Evolutionary conservation across 768 basidiomycete species (phyloP), one percentile per base, ranked within the genome.

Genomic region (Collybia mongolica): DNA sequence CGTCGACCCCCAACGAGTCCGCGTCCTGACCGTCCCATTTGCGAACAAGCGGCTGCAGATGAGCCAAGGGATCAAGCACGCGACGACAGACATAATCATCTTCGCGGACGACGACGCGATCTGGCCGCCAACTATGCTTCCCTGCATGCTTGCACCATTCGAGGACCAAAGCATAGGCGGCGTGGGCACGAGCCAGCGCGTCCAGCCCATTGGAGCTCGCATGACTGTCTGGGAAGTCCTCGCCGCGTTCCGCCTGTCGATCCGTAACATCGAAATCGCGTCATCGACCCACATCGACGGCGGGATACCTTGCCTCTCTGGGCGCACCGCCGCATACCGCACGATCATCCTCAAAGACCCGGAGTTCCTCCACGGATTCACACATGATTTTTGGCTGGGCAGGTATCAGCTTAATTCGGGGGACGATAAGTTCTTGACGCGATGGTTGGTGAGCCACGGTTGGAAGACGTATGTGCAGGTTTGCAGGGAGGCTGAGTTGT

Each of bases 221-320:
- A 88, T 94, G 88, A 94, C 93, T 0, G 87, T 95, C 5, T 96
- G 93, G 93, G 94, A 96, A 66, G 90, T 94, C 37, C 82, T 97
- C 39, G 93, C 93, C 18, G 93, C 94, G 2, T 93, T 95, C 71
- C 85, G 93, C 38, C 79, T 96, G 41, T 86, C 90, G 18, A 95
- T 96, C 64, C 85, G 94, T n/a, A 97, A 96, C 68, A 92, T 96
- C 66, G 93, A 96, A 67, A 95, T 95, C 53, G 71, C 90, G 6
- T 80, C 85, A 11, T 88, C 90, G 15, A 93, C 91, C 0, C 93
- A 95, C 69, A 93, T 95, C 55, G 94, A 96, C 61, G 93, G 93
- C 43, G 93, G 93, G 12, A 73, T 95, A 26, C 91, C 91, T 1
- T 96, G 93, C 73, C 75, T 97, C 8, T 93, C 91, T 1, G 93